Evolutionary conservation across 495 filamentous ascomycete species (phyloP).

Genomic region (Penicillium canariense): DNA sequence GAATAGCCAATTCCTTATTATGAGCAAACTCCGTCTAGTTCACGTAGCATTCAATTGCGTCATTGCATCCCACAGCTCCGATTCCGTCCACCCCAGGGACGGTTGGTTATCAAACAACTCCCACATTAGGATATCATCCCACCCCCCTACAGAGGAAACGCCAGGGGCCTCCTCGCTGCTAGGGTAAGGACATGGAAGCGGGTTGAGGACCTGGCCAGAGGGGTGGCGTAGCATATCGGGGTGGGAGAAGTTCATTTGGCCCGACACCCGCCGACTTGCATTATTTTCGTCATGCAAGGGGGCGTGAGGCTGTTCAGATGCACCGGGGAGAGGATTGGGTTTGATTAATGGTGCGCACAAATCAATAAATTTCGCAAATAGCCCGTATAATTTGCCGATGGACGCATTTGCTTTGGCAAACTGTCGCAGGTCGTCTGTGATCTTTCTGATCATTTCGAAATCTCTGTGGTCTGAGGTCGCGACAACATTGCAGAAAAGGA

Average conservation of each 20-base stretch:
- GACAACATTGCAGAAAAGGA: constrained; percentile 36
- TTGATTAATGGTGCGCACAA: constrained; percentile 26
- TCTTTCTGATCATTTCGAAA: constrained; percentile 29
- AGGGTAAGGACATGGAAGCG: constrained; percentile 1
- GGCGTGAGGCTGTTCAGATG: not conserved
- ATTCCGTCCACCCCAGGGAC: constrained; percentile 31
- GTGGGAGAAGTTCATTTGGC: constrained; percentile 1
- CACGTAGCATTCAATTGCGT: constrained; percentile 12
- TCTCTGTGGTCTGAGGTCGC: constrained; percentile 31
- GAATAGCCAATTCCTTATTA: not conserved
- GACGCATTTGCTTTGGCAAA: constrained; percentile 25
- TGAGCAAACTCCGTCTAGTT: no score
- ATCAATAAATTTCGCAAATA: constrained; percentile 32
- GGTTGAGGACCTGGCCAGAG: not conserved
- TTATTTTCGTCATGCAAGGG: not conserved
- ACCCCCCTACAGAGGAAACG: constrained; percentile 18
- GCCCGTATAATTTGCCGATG: constrained; percentile 27
- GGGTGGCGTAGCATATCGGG: constrained; percentile 9
- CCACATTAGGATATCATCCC: constrained; percentile 35
- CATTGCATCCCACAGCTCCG: constrained; percentile 25
- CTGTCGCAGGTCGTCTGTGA: constrained; percentile 27
- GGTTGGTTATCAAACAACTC: constrained; percentile 33
- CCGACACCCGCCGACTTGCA: not conserved
- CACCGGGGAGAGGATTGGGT: not conserved
- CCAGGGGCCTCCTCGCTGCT: constrained; percentile 1